phyloP scores from a whole-genome alignment of 2,329 filamentous ascomycete species.

The Chalaropsis thielavioides region DNA sequence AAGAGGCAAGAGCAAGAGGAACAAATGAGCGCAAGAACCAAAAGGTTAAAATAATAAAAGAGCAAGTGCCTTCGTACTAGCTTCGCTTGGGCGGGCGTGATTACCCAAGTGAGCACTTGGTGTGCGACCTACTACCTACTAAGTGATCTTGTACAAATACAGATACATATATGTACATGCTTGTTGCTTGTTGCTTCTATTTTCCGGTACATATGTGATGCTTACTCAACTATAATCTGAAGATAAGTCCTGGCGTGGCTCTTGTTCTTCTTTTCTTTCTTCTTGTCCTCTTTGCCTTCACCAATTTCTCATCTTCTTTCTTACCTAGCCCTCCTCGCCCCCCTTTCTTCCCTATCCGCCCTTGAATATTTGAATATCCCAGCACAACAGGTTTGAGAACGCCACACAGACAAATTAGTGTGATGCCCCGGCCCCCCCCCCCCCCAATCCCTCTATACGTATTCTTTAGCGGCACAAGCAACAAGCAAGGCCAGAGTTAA shows the following conservation, averaged over 20 bases:
- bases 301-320: background rate
- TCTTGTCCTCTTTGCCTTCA: background rate
- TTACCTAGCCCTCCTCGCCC: background rate
- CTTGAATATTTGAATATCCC: background rate
- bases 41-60: background rate
- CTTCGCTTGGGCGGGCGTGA: no score
- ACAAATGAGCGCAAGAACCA: background rate
- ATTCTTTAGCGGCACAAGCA: background rate
- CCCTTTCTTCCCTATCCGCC: background rate
- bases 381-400: background rate
- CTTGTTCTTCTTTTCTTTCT: background rate
- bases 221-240: no score
- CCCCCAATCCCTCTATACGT: background rate
- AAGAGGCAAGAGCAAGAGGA: background rate
- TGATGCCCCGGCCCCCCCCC: background rate
- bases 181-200: no score
- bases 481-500: background rate
- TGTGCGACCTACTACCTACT: no score
- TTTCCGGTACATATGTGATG: no score
- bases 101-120: no score
- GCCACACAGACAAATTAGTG: slow-evolving; percentile 7
- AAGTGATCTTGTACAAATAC: no score
- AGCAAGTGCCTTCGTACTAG: background rate
- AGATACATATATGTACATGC: no score
- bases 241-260: background rate